Evolutionary conservation across 352 stramenopile species (phyloP).

Genomic region (Phytophthora quininea): DNA sequence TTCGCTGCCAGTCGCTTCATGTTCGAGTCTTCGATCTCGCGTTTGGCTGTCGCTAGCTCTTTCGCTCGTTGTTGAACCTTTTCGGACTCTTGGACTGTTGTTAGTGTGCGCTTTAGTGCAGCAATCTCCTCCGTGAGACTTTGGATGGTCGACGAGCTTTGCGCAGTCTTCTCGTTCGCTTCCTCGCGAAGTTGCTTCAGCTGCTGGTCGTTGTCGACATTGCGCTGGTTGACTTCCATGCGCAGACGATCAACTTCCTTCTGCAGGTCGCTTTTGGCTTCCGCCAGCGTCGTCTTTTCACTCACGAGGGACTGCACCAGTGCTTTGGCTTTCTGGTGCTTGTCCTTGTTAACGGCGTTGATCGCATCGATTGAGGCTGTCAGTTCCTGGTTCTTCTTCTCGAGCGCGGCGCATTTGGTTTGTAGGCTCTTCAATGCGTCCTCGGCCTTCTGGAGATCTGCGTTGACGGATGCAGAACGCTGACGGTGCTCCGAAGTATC

Average conservation of each 20-base stretch:
- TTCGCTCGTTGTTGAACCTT: slow-evolving; percentile 74
- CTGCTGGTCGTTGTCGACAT: slow-evolving; percentile 72
- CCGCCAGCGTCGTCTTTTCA: slow-evolving; percentile 62
- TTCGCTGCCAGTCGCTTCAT: slow-evolving; percentile 85
- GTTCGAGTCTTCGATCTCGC: slow-evolving; percentile 80
- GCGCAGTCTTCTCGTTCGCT: slow-evolving; percentile 51
- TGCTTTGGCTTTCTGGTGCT: slow-evolving; percentile 74
- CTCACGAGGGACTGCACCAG: slow-evolving; percentile 68
- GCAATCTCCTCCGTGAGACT: slow-evolving; percentile 65
- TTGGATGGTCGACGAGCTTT: slow-evolving; percentile 50
- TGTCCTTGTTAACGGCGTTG: slow-evolving; percentile 66
- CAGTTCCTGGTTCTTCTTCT: slow-evolving; percentile 70
- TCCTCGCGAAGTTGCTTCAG: slow-evolving; percentile 69
- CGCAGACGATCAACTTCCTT: slow-evolving; percentile 74
- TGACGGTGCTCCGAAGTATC: slow-evolving; percentile 52
- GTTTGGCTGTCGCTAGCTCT: slow-evolving; percentile 67
- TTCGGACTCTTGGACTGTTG: slow-evolving; percentile 69
- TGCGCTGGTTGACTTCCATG: slow-evolving; percentile 80
- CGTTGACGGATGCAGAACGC: slow-evolving; percentile 46
- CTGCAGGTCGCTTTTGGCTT: slow-evolving; percentile 54
- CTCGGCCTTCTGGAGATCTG: slow-evolving; percentile 54
- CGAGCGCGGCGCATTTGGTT: slow-evolving; percentile 41
- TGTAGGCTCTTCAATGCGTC: slow-evolving; percentile 41
- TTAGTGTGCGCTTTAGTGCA: slow-evolving; percentile 61
- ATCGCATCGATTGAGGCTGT: slow-evolving; percentile 40